A percentile compares a stretch with the other conserved stretches of the same genome.
Conservation (phyloP, 768 basidiomycete genomes). For the Termitomyces sp. region DNA sequence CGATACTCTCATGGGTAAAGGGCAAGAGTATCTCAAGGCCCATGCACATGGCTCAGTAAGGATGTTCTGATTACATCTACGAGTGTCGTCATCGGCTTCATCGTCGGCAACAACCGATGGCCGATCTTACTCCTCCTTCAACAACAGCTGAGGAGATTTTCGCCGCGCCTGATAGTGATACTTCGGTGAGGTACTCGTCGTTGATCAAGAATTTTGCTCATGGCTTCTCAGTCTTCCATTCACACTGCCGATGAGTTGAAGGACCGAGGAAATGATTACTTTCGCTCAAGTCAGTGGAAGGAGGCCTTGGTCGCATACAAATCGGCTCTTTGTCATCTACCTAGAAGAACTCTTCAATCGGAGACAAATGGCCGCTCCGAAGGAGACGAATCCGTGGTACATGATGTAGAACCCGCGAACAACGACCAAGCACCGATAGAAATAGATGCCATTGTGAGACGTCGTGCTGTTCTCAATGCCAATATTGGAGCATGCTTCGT, state of each 20-base stretch:
- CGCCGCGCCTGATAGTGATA: neutral
- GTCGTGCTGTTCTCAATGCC: slow-evolving; percentile 71
- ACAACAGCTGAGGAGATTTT: neutral
- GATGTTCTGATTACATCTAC: neutral
- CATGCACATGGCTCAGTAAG: neutral
- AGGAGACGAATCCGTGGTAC: slow-evolving; percentile 9
- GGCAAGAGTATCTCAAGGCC: slow-evolving; percentile 3
- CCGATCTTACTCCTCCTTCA: slow-evolving; percentile 7
- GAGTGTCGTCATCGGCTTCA: slow-evolving; percentile 4
- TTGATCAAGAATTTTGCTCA: neutral
- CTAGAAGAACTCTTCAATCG: slow-evolving; percentile 9
- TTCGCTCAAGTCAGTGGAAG: slow-evolving; percentile 59
- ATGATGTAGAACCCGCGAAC: slow-evolving; percentile 17
- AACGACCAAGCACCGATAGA: slow-evolving; percentile 7
- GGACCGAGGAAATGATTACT: slow-evolving; percentile 68
- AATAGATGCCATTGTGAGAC: slow-evolving; percentile 40
- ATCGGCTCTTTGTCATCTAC: slow-evolving; percentile 62
- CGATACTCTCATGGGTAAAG: too few species aligned
- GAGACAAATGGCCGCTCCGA: slow-evolving; percentile 9
- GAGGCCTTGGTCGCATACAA: slow-evolving; percentile 70
- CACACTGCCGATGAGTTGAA: slow-evolving; percentile 59
- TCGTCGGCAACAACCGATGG: slow-evolving; percentile 12
- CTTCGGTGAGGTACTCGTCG: slow-evolving; percentile 4
- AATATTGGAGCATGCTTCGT: slow-evolving; percentile 86
- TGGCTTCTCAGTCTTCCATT: slow-evolving; percentile 33